phyloP scores from a whole-genome alignment of 1,139 yeast species.

The Suhomyces choctaworum region DNA sequence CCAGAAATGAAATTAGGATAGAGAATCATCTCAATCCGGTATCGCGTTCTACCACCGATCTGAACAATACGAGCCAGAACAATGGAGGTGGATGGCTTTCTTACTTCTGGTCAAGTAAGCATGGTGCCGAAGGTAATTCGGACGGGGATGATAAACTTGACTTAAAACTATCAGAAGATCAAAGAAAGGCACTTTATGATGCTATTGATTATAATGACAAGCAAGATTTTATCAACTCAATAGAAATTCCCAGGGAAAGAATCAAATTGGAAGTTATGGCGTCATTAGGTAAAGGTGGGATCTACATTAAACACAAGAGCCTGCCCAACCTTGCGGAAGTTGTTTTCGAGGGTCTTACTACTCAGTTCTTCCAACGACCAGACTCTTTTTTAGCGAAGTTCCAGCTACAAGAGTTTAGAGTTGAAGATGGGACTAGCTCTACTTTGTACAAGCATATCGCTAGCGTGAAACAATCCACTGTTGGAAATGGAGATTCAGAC shows the following conservation, averaged over 20 bases:
- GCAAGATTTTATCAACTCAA: constrained; percentile 49
- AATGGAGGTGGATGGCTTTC: constrained; percentile 28
- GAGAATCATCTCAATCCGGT: constrained; percentile 26
- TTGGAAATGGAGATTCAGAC: constrained; percentile 3
- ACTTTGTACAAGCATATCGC: constrained; percentile 82
- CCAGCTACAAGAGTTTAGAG: constrained; percentile 75
- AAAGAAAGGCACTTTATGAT: constrained; percentile 80
- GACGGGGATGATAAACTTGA: constrained; percentile 24
- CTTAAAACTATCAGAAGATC: constrained; percentile 59
- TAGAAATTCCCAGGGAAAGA: constrained; percentile 74
- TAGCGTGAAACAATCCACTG: constrained; percentile 65
- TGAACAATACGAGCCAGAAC: background rate
- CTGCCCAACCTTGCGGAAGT: constrained; percentile 65
- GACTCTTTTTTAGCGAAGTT: constrained; percentile 74
- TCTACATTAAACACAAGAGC: constrained; percentile 52
- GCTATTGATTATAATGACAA: constrained; percentile 91
- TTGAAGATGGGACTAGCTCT: constrained; percentile 80
- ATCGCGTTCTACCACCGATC: background rate
- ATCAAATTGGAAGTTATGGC: constrained; percentile 67
- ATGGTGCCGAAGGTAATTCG: constrained; percentile 5
- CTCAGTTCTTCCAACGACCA: constrained; percentile 73
- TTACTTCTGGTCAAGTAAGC: constrained; percentile 23
- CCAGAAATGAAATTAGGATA: constrained; percentile 64
- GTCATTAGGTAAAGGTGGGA: constrained; percentile 73
- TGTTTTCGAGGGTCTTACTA: constrained; percentile 77